phyloP scores from a whole-genome alignment of 2,329 filamentous ascomycete species.

The Cercospora sp. region DNA sequence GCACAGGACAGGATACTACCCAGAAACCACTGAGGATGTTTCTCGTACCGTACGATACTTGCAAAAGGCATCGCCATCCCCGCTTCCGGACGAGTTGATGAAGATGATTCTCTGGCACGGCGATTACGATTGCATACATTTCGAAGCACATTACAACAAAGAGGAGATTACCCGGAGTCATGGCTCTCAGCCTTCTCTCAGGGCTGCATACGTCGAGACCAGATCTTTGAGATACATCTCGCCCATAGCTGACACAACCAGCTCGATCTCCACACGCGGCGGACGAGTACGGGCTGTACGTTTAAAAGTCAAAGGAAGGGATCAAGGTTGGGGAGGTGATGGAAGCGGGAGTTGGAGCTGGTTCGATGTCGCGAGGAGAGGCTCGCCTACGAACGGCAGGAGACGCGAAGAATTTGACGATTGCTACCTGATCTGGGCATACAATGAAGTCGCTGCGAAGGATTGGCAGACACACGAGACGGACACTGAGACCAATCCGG shows the following conservation, averaged over 20 bases:
- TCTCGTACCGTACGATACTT: slow-evolving; percentile 12
- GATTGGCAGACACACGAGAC: slow-evolving; percentile 15
- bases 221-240: slow-evolving; percentile 13
- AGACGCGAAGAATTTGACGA: background rate
- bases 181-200: slow-evolving; percentile 4
- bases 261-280: background rate
- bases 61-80: slow-evolving; percentile 10
- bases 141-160: slow-evolving; percentile 4
- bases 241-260: background rate
- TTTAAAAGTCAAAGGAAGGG: slow-evolving; percentile 15
- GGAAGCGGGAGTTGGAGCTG: slow-evolving; percentile 20
- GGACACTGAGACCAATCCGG: slow-evolving; percentile 1
- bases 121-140: slow-evolving; percentile 25
- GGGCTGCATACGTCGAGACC: slow-evolving; percentile 19
- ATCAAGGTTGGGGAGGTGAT: slow-evolving; percentile 23
- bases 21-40: slow-evolving; percentile 16
- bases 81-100: slow-evolving; percentile 20
- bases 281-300: slow-evolving; percentile 17
- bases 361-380: slow-evolving; percentile 18
- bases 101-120: slow-evolving; percentile 22
- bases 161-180: background rate
- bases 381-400: background rate
- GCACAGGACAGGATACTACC: slow-evolving; percentile 1
- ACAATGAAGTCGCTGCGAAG: slow-evolving; percentile 14
- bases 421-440: slow-evolving; percentile 2